These are phyloP conservation scores for Exsudoporus floridanus DNA, from an alignment of 1,284 basidiomycete species.

Conservation along the genomic window DNA sequence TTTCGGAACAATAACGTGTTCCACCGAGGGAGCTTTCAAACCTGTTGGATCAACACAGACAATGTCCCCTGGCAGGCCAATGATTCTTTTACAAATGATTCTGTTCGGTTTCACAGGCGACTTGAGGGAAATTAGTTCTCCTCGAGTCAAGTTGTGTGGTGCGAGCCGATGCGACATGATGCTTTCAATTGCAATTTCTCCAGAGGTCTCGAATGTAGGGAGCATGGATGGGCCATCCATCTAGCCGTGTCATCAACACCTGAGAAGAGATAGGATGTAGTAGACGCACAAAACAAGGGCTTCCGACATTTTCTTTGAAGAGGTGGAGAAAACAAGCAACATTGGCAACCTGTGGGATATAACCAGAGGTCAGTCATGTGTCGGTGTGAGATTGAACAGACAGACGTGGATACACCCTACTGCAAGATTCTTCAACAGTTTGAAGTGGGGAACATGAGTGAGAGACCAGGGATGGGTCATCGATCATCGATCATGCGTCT, in stretches of 20 bases:
- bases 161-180: slow-evolving; percentile 55
- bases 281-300: slow-evolving; percentile 47
- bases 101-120: slow-evolving; percentile 73
- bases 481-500: neutral
- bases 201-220: slow-evolving; percentile 66
- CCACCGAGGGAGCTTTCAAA: slow-evolving; percentile 54
- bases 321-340: slow-evolving; percentile 54
- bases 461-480: slow-evolving; percentile 23
- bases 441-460: slow-evolving; percentile 7
- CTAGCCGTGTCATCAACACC: slow-evolving; percentile 30
- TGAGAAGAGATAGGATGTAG: neutral
- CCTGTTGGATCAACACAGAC: slow-evolving; percentile 85
- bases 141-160: slow-evolving; percentile 59
- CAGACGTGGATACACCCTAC: slow-evolving; percentile 34
- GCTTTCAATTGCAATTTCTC: slow-evolving; percentile 65
- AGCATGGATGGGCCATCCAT: slow-evolving; percentile 85
- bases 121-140: slow-evolving; percentile 78
- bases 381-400: neutral
- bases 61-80: slow-evolving; percentile 89
- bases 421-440: slow-evolving; percentile 22
- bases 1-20: slow-evolving; percentile 74
- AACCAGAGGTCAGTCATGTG: slow-evolving; percentile 5
- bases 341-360: slow-evolving; percentile 46
- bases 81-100: slow-evolving; percentile 86
- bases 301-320: slow-evolving; percentile 58